Percentiles rank a stretch among this genome's conserved stretches.
phyloP scores from a whole-genome alignment of 495 filamentous ascomycete species.

The Ramalina intermedia region DNA sequence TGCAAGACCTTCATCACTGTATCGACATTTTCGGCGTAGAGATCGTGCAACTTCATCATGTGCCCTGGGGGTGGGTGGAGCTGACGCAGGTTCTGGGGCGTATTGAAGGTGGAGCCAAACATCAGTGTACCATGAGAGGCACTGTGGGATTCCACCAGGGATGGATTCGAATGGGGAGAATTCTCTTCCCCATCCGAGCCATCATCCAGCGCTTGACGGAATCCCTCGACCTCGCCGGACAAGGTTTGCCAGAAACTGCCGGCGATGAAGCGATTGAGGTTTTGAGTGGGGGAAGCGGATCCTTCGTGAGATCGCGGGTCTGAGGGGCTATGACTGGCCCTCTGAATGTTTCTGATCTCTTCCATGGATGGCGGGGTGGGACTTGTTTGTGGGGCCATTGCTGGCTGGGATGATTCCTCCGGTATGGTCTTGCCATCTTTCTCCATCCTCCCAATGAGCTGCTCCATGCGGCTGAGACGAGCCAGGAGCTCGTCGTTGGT shows the following conservation, averaged over 20 bases:
- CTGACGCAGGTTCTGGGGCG: conserved; percentile 22
- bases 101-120: conserved; percentile 6
- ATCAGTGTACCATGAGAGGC: conserved; percentile 6
- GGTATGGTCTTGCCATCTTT: conserved; percentile 26
- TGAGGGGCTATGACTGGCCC: no score
- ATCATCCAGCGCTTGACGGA: conserved; percentile 11
- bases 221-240: conserved; percentile 31
- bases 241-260: conserved; percentile 40
- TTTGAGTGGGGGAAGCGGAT: background rate
- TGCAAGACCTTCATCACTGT: conserved; percentile 33
- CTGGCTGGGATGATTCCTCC: background rate
- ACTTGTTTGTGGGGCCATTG: background rate
- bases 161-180: background rate
- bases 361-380: background rate
- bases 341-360: no score
- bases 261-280: conserved; percentile 28
- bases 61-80: conserved; percentile 39
- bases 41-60: conserved; percentile 34
- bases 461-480: conserved; percentile 36
- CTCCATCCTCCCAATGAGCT: conserved; percentile 41
- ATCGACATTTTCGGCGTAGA: conserved; percentile 41
- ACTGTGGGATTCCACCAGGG: background rate
- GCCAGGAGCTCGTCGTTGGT: conserved; percentile 33
- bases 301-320: background rate
- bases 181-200: conserved; percentile 4